phyloP scores from a whole-genome alignment of 306 rosid genomes.

The Medicago ruthenica region DNA sequence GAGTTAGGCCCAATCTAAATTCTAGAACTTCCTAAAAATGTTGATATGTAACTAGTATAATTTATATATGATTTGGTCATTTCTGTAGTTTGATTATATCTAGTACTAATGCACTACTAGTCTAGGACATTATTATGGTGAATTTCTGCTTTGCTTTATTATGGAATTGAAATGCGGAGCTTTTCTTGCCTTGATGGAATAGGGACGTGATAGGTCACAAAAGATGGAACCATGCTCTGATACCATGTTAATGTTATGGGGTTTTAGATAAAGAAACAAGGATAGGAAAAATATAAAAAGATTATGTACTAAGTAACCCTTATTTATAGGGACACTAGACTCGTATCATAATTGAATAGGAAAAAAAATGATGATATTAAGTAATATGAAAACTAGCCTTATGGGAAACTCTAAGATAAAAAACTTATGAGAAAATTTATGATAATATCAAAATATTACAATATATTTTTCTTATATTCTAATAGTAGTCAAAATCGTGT shows the following conservation, averaged over 20 bases:
- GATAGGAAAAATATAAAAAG: too few species aligned
- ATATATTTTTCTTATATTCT: too few species aligned
- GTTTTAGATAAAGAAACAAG: too few species aligned
- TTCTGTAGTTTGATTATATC: background rate
- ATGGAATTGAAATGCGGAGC: background rate
- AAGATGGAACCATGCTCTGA: background rate
- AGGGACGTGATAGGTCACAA: background rate
- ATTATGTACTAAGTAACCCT: too few species aligned
- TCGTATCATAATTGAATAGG: too few species aligned
- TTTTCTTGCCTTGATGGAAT: background rate
- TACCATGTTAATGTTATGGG: background rate
- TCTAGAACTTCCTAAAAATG: background rate
- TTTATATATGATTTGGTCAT: background rate
- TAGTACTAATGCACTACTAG: background rate
- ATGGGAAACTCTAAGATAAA: too few species aligned
- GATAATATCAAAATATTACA: too few species aligned
- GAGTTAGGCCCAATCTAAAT: background rate
- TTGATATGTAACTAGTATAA: background rate
- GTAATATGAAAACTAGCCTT: too few species aligned
- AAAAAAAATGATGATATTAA: too few species aligned
- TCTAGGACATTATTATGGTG: background rate
- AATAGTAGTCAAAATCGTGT: too few species aligned
- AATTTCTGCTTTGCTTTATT: background rate
- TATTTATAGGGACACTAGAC: too few species aligned
- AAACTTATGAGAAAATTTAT: too few species aligned